A percentile compares a stretch with the other conserved stretches of the same genome.
Conservation (phyloP, 192 early-diverging fungal species). For the Coemansia sp. region DNA sequence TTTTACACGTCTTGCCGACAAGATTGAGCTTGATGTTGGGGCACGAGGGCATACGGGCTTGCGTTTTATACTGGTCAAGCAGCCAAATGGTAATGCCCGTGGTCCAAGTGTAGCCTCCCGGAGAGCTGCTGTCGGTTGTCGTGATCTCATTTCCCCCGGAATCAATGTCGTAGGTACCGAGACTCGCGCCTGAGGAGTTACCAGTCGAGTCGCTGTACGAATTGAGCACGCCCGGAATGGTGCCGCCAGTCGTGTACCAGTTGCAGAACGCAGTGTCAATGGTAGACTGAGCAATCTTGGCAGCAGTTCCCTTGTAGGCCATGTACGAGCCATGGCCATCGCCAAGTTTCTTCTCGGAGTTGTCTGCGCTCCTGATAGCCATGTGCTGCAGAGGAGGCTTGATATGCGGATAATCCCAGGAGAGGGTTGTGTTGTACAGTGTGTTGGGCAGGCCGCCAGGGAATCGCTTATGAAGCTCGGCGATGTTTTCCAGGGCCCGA, state of each 20-base stretch:
- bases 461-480: constrained; percentile 43
- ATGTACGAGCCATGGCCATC: neutral
- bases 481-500: constrained; percentile 48
- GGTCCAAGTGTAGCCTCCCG: constrained; percentile 39
- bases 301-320: constrained; percentile 11
- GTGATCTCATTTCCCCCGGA: constrained; percentile 22
- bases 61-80: constrained; percentile 23
- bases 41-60: constrained; percentile 30
- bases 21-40: constrained; percentile 44
- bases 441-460: constrained; percentile 65
- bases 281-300: constrained; percentile 53
- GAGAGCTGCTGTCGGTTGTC: constrained; percentile 11
- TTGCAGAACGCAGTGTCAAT: constrained; percentile 60
- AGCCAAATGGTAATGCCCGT: constrained; percentile 44
- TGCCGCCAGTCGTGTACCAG: constrained; percentile 68
- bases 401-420: constrained; percentile 69
- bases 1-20: constrained; percentile 15
- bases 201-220: constrained; percentile 2
- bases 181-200: constrained; percentile 15
- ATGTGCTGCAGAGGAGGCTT: constrained; percentile 65
- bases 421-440: constrained; percentile 55
- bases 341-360: constrained; percentile 4
- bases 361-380: constrained; percentile 37
- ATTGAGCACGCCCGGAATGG: constrained; percentile 49
- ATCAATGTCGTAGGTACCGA: constrained; percentile 26